Base-by-base conservation (phyloP, 202 grass and related monocot species). In the Schoenoplectus triqueter region DNA sequence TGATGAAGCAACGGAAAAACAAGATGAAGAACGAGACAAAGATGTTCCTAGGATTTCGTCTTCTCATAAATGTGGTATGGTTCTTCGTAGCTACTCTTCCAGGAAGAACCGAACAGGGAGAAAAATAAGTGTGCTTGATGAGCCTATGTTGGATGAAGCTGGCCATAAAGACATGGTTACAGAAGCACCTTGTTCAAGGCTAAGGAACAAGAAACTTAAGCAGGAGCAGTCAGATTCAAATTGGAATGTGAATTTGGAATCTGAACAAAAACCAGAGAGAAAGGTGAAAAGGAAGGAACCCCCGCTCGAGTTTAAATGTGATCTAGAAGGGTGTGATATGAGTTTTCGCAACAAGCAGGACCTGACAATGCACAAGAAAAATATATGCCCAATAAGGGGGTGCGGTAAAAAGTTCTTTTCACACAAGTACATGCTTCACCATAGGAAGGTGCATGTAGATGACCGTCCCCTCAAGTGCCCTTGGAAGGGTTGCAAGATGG, bases 321-420 rank as follows among this genome's bases (percentile, higher is more conserved):
- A 95, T 82, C 86, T 99, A 62, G 96, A 99, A 88, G 93, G 93
- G 21, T 99, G 96, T 46, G 88, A 89, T 63, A 99, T 99, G 96
- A 94, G 91, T 86, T 99, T 99, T 61, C 87, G 84, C 75, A 84
- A 91, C 20, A 92, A 92, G 65, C 91, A 95, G 61, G 96, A 99
- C 49, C 68, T 99, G 75, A 20, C 66, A 40, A 63, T 89, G 84
- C 96, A 99, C 76, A 99, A 95, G 86, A 84, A 88, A 62, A 92
- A 99, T 52, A 95, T 95, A 56, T 99, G 96, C 88, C 96, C 92
- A 39, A 75, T 94, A n/a, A 95, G 94, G 82, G 96, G 91, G 82
- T 99, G 96, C 68, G 91, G 87, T 21, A 99, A 95, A 84, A 99
- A 95, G 69, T 99, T 99, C 66, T 99, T 99, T 77, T 95, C 93